Evolutionary conservation across 176 grass and related monocot genomes (phyloP), one percentile per base, ranked within the genome.

Genomic region (Thinopyrum elongatum): DNA sequence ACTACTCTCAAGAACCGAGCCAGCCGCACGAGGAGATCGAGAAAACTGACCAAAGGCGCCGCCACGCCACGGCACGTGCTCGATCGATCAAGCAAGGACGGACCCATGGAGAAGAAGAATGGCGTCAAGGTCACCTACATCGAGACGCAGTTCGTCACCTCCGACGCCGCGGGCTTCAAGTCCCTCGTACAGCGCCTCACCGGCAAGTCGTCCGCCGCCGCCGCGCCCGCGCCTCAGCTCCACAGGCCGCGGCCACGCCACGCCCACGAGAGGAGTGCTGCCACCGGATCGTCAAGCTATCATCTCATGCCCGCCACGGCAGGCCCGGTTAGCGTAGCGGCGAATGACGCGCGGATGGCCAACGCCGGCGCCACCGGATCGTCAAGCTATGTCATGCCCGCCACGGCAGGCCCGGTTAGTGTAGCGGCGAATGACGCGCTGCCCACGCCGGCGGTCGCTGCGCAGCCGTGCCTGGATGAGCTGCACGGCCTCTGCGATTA

Each of bases 131-230:
- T 92, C 34, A 89, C 76, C 22, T 76, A 82, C 84, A 87, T 93
- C 84, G 91, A 89, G 84, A 90, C 87, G 16, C 76, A 58, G 42
- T 93, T 78, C 85, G 88, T 93, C 70, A 79, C 85, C 70, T 83
- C 80, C 53, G 85, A 93, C 41, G 88, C 77, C 26, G 61, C 70
- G 0, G 36, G 87, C 16, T 90, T 90, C 88, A 90, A 90, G 88
- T 89, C 82, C 81, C 63, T 90, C 53, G 88, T 90, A 64, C 91
- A 93, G 39, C 65, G 77, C 25, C 91, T 93, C 91, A 93, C 88
- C 42, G 84, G 87, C 38, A 90, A 57, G 33, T 10, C 80, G 4
- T 2, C 77, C 17, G 10, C 2, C 12, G 49, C 47, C 3, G 51
- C 12, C 4, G 2, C 22, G 21, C 65, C 6, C 69, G 28, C 36